phyloP scores from a whole-genome alignment of 805 yeast genomes.

The Ogataea pignaliae region DNA sequence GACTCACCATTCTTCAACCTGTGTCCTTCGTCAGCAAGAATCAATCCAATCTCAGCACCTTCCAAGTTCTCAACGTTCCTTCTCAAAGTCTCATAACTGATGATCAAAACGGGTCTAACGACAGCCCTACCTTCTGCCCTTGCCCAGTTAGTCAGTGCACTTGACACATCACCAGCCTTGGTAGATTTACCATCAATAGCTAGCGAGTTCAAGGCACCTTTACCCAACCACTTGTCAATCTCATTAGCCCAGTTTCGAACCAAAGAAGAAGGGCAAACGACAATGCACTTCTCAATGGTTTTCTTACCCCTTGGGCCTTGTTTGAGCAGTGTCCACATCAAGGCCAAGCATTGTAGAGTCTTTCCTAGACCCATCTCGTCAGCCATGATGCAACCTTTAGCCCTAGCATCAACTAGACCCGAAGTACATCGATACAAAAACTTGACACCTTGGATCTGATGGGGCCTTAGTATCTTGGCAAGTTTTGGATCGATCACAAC shows the following conservation, averaged over 20 bases:
- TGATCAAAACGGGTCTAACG: constrained; percentile 88
- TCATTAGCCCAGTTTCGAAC: constrained; percentile 98
- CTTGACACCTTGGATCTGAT: constrained; percentile 93
- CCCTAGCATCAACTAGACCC: constrained; percentile 76
- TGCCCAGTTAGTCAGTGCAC: constrained; percentile 78
- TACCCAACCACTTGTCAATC: constrained; percentile 90
- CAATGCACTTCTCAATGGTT: constrained; percentile 83
- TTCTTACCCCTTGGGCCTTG: constrained; percentile 85
- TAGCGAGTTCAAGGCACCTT: constrained; percentile 80
- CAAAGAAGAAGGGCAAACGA: constrained; percentile 91
- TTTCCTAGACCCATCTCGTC: constrained; percentile 97
- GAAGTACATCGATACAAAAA: constrained; percentile 88
- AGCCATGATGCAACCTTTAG: constrained; percentile 97
- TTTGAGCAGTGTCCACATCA: constrained; percentile 86
- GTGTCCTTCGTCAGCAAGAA: constrained; percentile 86
- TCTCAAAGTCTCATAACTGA: constrained; percentile 90
- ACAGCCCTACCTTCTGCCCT: constrained; percentile 81
- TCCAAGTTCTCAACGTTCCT: constrained; percentile 74
- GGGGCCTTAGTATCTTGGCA: constrained; percentile 84
- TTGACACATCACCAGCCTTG: constrained; percentile 62
- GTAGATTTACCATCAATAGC: constrained; percentile 90
- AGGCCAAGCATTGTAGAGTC: constrained; percentile 81
- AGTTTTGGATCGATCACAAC: constrained; percentile 92
- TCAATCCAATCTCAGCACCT: constrained; percentile 76
- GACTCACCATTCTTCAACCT: constrained; percentile 87